A percentile compares a stretch with the other conserved stretches of the same genome.
Conservation (phyloP, 371 early-diverging fungal species). For the Haplosporangium sp. region DNA sequence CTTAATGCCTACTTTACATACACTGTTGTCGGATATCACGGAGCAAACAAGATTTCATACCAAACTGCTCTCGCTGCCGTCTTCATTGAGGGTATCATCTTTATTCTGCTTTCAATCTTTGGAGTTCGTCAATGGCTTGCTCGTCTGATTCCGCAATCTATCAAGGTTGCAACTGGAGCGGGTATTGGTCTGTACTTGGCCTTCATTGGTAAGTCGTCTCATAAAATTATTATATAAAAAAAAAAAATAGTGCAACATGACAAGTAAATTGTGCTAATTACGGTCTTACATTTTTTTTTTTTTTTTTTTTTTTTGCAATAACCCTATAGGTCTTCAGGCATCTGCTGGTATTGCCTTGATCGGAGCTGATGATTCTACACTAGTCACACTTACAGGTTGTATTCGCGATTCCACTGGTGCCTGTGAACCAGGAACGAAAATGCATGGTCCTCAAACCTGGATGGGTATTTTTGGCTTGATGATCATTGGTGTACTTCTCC, state of each 20-base stretch:
- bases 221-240: neutral
- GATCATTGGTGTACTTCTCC: constrained; percentile 71
- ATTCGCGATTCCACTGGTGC: constrained; percentile 62
- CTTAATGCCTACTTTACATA: constrained; percentile 88
- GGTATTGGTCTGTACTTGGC: constrained; percentile 87
- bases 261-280: neutral
- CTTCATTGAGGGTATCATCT: constrained; percentile 85
- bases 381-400: constrained; percentile 78
- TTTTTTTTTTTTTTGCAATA: neutral
- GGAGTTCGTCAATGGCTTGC: constrained; percentile 87
- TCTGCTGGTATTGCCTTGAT: constrained; percentile 86
- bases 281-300: neutral
- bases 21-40: constrained; percentile 85
- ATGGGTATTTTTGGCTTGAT: constrained; percentile 82
- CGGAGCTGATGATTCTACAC: constrained; percentile 66
- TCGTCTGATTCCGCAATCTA: constrained; percentile 76
- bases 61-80: constrained; percentile 82
- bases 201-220: constrained; percentile 69
- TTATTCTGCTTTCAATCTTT: constrained; percentile 77
- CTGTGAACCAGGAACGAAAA: constrained; percentile 65
- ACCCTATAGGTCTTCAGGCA: constrained; percentile 61
- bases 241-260: neutral
- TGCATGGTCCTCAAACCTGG: constrained; percentile 77
- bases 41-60: constrained; percentile 76
- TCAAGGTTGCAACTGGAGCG: constrained; percentile 81